Evolutionary conservation across 805 yeast genomes (phyloP), one percentile per base, ranked within the genome.

Genomic region (Suhomyces sp.): DNA sequence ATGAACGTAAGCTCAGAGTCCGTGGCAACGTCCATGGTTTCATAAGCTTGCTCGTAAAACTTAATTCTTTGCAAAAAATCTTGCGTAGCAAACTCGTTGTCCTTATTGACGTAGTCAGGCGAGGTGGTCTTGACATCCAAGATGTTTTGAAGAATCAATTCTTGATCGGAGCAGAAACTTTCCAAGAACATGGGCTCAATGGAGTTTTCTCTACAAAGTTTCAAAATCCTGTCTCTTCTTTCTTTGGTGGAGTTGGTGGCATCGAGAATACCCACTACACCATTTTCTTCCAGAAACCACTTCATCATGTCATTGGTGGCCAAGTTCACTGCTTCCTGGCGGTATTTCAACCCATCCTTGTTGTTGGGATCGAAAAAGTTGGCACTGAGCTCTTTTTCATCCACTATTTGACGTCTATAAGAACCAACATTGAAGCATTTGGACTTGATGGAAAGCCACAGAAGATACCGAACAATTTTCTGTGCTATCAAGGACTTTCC

Each of bases 401-500:
- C 48, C 11, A 61, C 68, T 25, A 67, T 43, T 30, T 76, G 66
- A 30, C 96, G 76, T 44, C 98, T 75, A 58, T 87, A 90, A 24
- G 72, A 72, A 9, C 98, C 96, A 13, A 91, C 95, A 54, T 88
- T 88, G 65, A 93, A 93, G 38, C 88, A 83, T 54, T 81, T 81
- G 18, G 96, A 86, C 41, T 77, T 77, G 38, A 93, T 84, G 2
- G 95, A 83, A 25, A 91, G 72, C 98, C 98, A 93, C 21, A 88
- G 79, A 35, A 93, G 71, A 54, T 91, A 93, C 30, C 98, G 74
- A 20, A 91, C 95, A 35, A 93, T 83, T 57, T 91, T 93, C 56
- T 88, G 95, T 3, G 98, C 88, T 43, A 93, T 91, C 59, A 88
- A 81, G 3, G 96, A 84, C 60, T 93, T 93, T 3, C 98, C 98